A percentile compares a stretch with the other conserved stretches of the same genome.
These are phyloP conservation scores for Gossypium anomalum DNA, from an alignment of 345 rosid genomes.

Conservation along the genomic window DNA sequence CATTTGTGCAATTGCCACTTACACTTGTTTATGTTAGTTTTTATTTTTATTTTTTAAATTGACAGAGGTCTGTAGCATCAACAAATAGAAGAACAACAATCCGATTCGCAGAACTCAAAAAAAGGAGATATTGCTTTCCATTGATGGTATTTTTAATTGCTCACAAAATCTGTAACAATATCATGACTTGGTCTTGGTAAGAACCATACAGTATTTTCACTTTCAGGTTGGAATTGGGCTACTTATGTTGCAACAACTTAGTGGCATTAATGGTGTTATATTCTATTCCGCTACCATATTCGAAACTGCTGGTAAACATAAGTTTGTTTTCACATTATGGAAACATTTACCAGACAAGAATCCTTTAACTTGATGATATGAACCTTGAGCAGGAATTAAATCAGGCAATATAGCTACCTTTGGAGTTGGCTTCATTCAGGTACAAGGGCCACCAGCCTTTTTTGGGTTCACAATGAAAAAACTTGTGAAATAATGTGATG, in stretches of 20 bases:
- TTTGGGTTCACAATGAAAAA: not conserved
- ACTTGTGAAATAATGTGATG: not conserved
- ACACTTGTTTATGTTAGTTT: not conserved
- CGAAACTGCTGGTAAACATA: constrained; percentile 68
- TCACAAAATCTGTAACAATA: not conserved
- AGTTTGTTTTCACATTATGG: constrained; percentile 10
- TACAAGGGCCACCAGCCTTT: constrained; percentile 20
- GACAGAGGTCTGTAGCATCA: constrained; percentile 87
- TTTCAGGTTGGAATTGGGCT: constrained; percentile 88
- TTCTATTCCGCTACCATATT: constrained; percentile 87
- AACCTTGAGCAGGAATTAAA: constrained; percentile 56
- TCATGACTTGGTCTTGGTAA: constrained; percentile 54
- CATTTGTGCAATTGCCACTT: not conserved
- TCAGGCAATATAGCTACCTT: constrained; percentile 75
- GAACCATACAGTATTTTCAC: not conserved
- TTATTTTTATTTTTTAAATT: not conserved
- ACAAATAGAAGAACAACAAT: constrained; percentile 57
- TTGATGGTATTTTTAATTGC: constrained; percentile 41
- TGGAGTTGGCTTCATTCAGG: constrained; percentile 88
- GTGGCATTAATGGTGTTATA: constrained; percentile 83
- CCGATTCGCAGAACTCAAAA: constrained; percentile 63
- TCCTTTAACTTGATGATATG: constrained; percentile 13
- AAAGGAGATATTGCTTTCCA: constrained; percentile 65
- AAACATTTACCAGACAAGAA: not conserved
- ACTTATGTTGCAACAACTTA: constrained; percentile 81